Percentiles rank a stretch among this genome's conserved stretches.
Conservation (phyloP, 2,329 filamentous ascomycete genomes). For the Cercospora beticola region DNA sequence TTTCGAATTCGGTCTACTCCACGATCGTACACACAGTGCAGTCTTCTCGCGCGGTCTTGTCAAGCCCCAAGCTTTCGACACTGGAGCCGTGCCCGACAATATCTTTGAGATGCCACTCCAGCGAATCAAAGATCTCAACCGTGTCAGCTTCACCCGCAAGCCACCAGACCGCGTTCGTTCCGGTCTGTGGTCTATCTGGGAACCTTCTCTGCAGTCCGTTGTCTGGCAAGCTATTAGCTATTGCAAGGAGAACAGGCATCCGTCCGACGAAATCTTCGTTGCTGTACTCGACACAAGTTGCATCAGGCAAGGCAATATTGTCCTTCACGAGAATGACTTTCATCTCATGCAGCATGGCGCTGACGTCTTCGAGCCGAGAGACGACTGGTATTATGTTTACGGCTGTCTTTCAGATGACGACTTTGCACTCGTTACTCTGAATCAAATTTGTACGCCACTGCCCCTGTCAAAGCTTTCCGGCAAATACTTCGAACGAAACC, state of each 20-base stretch:
- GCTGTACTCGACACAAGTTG: not conserved
- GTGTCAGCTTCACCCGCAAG: not conserved
- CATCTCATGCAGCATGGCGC: not conserved
- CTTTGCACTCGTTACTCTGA: not conserved
- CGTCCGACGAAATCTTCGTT: not conserved
- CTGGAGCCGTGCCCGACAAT: not conserved
- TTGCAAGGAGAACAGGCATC: not conserved
- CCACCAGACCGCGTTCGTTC: not conserved
- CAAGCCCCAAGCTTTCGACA: not conserved
- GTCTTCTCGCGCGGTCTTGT: not conserved
- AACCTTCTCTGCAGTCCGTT: not conserved
- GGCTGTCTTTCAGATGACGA: not conserved
- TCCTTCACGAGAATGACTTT: not conserved
- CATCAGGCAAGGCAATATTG: not conserved
- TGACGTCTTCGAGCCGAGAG: not conserved
- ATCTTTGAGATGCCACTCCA: not conserved
- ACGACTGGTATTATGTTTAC: not conserved
- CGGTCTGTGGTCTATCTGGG: not conserved
- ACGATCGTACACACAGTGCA: not conserved
- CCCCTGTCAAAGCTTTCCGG: not conserved
- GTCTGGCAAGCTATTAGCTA: not conserved
- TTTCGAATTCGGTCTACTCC: not conserved
- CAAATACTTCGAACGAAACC: not conserved
- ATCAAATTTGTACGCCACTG: not conserved
- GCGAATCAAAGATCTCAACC: not conserved